Evolutionary conservation across 2,329 filamentous ascomycete species (phyloP).

Genomic region (Exophiala sp.): DNA sequence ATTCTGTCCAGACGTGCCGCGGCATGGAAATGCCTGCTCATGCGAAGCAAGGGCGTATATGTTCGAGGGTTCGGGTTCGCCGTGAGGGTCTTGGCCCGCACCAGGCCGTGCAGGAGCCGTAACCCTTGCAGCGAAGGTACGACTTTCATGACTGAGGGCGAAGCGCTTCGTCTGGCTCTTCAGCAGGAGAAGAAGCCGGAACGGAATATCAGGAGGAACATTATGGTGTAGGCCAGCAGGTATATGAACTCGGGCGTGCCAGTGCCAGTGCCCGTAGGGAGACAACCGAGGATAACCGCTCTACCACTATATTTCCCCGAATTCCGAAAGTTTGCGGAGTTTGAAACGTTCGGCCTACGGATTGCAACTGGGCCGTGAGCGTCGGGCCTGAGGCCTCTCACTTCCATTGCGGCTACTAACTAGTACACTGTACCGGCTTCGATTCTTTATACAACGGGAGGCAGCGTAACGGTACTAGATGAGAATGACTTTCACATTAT

Average conservation of each 20-base stretch:
- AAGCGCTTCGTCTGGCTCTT: neutral
- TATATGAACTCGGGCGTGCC: neutral
- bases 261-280: neutral
- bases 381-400: no score
- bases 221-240: neutral
- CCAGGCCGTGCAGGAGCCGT: slow-evolving; percentile 14
- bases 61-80: slow-evolving; percentile 13
- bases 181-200: neutral
- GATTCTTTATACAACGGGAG: no score
- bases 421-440: no score
- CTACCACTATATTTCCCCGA: no score
- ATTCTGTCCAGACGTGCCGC: slow-evolving; percentile 17
- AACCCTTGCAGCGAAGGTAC: slow-evolving; percentile 21
- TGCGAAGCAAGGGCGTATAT: slow-evolving; percentile 16
- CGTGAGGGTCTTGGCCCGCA: slow-evolving; percentile 1
- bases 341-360: no score
- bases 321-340: no score
- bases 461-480: neutral
- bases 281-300: slow-evolving; percentile 3
- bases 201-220: neutral
- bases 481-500: no score
- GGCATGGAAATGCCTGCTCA: slow-evolving; percentile 22
- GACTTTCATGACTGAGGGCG: slow-evolving; percentile 18
- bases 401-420: no score
- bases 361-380: no score